A percentile compares a stretch with the other conserved stretches of the same genome.
These are phyloP conservation scores for Ogataea henricii DNA, from an alignment of 805 yeast genomes.

Conservation along the genomic window DNA sequence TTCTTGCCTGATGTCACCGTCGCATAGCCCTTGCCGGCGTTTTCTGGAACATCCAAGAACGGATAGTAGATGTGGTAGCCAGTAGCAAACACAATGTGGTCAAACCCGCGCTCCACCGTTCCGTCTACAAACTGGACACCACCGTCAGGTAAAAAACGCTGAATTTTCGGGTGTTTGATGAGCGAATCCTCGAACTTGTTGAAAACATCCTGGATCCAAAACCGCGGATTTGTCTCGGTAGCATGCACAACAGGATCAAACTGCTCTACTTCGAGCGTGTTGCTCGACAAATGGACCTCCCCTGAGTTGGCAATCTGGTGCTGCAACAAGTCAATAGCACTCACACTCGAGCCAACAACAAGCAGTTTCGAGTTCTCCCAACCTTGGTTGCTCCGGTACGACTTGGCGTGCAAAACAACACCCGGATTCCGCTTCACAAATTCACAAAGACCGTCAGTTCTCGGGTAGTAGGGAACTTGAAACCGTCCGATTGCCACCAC, in stretches of 20 bases:
- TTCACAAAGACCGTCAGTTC: constrained; percentile 51
- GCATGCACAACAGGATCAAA: neutral
- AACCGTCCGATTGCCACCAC: constrained; percentile 63
- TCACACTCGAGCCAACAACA: constrained; percentile 73
- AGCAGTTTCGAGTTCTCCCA: constrained; percentile 45
- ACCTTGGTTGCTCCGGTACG: constrained; percentile 50
- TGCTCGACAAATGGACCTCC: constrained; percentile 18
- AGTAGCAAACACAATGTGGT: constrained; percentile 47
- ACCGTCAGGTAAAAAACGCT: constrained; percentile 28
- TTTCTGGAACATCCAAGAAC: constrained; percentile 34
- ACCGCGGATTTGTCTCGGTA: neutral
- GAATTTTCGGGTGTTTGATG: constrained; percentile 33
- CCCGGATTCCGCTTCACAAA: constrained; percentile 47
- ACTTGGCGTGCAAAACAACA: constrained; percentile 56
- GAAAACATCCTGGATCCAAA: constrained; percentile 5
- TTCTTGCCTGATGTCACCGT: constrained; percentile 38
- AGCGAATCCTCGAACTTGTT: neutral
- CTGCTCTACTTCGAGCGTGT: constrained; percentile 2
- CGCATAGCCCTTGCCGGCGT: constrained; percentile 20
- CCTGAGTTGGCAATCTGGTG: constrained; percentile 26
- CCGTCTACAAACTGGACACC: constrained; percentile 37
- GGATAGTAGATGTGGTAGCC: constrained; percentile 51
- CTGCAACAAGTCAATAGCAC: constrained; percentile 71
- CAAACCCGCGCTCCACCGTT: constrained; percentile 33
- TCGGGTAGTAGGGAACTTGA: constrained; percentile 61